Base-by-base conservation (phyloP, 768 basidiomycete genomes). In the Mycena epipterygia region DNA sequence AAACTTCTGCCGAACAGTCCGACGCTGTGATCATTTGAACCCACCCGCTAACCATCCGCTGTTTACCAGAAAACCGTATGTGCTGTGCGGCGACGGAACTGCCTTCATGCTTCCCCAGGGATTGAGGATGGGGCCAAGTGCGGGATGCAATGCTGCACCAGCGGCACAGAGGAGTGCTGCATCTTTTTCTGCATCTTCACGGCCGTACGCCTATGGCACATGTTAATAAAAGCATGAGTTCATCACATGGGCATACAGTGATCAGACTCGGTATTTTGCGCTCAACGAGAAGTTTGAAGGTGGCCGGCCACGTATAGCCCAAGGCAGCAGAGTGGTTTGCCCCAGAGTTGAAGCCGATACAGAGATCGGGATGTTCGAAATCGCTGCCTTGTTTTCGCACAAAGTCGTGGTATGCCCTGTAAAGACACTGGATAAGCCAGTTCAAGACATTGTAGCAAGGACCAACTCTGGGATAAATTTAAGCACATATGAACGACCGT, bases 311-410 rank as follows among this genome's bases (percentile, higher is more conserved):
- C 39, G 63, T 64, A 64, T 64, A 64, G 62, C 62, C 51, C 51
- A 52, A 64, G 29, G 21, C 21, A 53, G 51, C n/a, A 64, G 51
- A 64, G 63, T 53, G 41, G 39, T 64, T 55, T 55, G 63, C 52
- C 63, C 63, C 63, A 21, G 63, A 64, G 52, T 64, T 64, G 63
- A 64, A 64, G 63, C 63, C n/a, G n/a, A n/a, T n/a, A n/a, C n/a
- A n/a, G n/a, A n/a, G n/a, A n/a, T n/a, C n/a, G n/a, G n/a, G n/a
- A 55, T 44, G 37, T 55, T 64, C 41, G 30, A 64, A 64, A 42
- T 64, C 41, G 16, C 52, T 55, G 63, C 63, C 63, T 64, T 55
- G 51, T 53, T 64, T 55, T 53, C 63, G 49, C 52, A 64, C 63
- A 42, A 64, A 41, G 63, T 64, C 63, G 52, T 64, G 52, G 63